These are phyloP conservation scores for Tagetes erecta DNA, from an alignment of 129 eudicot genomes.

Conservation along the genomic window DNA sequence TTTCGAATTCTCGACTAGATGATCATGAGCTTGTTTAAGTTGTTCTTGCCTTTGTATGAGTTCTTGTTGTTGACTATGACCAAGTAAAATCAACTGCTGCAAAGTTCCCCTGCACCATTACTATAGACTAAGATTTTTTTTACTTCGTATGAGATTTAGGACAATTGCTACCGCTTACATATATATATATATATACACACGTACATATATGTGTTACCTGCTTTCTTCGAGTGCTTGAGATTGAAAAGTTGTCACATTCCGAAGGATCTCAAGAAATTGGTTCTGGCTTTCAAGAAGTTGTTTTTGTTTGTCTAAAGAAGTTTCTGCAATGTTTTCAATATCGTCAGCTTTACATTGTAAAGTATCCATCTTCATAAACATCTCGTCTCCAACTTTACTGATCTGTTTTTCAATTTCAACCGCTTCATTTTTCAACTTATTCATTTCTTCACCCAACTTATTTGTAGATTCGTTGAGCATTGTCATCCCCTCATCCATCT, in stretches of 20 bases:
- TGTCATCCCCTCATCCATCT: slow-evolving; percentile 53
- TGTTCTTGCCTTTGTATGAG: slow-evolving; percentile 59
- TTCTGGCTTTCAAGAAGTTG: slow-evolving; percentile 66
- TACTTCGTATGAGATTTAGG: too few species aligned
- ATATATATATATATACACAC: not conserved
- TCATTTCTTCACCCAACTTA: slow-evolving; percentile 53
- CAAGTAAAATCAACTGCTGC: slow-evolving; percentile 57
- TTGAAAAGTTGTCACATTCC: slow-evolving; percentile 55
- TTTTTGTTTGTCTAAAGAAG: slow-evolving; percentile 58
- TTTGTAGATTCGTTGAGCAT: slow-evolving; percentile 53
- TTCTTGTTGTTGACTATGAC: slow-evolving; percentile 68
- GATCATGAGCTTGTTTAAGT: slow-evolving; percentile 71
- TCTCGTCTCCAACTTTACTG: slow-evolving; percentile 53
- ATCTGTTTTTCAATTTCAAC: slow-evolving; percentile 67
- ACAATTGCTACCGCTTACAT: too few species aligned
- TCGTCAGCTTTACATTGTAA: slow-evolving; percentile 69
- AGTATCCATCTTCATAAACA: slow-evolving; percentile 54
- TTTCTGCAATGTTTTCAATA: slow-evolving; percentile 56
- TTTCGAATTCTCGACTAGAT: slow-evolving; percentile 66
- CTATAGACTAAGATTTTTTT: not conserved
- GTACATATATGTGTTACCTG: slow-evolving; percentile 44
- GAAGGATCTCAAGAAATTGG: slow-evolving; percentile 55
- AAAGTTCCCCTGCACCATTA: slow-evolving; percentile 44
- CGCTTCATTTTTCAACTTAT: slow-evolving; percentile 45
- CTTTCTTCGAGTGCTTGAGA: slow-evolving; percentile 76